phyloP scores from a whole-genome alignment of 176 grass and related monocot species.

The Olyra latifolia region DNA sequence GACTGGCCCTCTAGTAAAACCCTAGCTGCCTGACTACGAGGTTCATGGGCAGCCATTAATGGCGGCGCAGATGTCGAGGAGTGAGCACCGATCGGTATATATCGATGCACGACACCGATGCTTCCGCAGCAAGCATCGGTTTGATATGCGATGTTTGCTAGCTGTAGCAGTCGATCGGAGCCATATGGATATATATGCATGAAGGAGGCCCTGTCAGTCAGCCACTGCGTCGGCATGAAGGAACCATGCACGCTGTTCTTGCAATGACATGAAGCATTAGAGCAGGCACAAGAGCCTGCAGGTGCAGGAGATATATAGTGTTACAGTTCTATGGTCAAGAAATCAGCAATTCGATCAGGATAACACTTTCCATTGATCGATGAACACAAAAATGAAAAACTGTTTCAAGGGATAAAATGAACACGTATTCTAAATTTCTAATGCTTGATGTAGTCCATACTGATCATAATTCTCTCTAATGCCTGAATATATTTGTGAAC shows the following conservation, averaged over 20 bases:
- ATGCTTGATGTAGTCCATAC: not conserved
- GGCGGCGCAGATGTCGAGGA: slow-evolving; percentile 34
- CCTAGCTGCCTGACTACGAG: slow-evolving; percentile 45
- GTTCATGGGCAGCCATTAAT: slow-evolving; percentile 39
- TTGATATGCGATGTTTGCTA: slow-evolving; percentile 25
- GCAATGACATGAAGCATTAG: not conserved
- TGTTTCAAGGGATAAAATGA: not conserved
- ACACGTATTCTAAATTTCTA: not conserved
- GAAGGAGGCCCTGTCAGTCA: not conserved
- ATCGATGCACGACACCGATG: slow-evolving; percentile 36
- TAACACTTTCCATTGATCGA: not conserved
- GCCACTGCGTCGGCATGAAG: slow-evolving; percentile 24
- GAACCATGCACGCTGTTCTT: slow-evolving; percentile 9
- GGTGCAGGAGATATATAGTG: slow-evolving; percentile 11
- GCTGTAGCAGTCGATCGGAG: not conserved
- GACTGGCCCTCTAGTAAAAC: slow-evolving; percentile 47
- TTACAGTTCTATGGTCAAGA: slow-evolving; percentile 21
- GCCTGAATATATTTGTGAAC: too few relatives aligned
- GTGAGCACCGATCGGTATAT: not conserved
- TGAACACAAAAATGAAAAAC: not conserved
- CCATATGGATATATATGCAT: not conserved
- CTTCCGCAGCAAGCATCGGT: slow-evolving; percentile 45
- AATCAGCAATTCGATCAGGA: not conserved
- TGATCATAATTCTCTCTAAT: not conserved
- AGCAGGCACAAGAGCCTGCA: slow-evolving; percentile 11